Evolutionary conservation across 768 basidiomycete species (phyloP), one percentile per base, ranked within the genome.

Genomic region (Gyrodon lividus): DNA sequence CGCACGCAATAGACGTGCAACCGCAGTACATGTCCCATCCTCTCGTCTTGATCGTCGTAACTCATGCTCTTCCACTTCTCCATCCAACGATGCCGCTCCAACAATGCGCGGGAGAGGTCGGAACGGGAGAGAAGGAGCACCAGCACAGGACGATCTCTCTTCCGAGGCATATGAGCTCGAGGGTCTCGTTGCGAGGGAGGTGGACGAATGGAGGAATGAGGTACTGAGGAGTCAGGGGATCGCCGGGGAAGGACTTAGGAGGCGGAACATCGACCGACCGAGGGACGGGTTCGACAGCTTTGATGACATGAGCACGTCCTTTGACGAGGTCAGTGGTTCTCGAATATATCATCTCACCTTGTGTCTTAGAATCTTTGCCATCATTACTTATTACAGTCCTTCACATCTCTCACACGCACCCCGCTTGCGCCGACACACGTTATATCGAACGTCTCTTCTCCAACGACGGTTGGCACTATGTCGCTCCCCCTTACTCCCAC

Each of bases 161-260:
- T 41, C 51, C 1, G 62, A 66, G 50, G 63, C 46, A 14, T 64
- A 80, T 23, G 83, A 84, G 60, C 69, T 87, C 4, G 79, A 81
- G 39, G 71, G 73, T n/a, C 70, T 84, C 38, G 71, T 75, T 39
- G 71, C 78, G 6, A 70, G 63, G 45, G 81, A 83, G 57, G 73
- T 80, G 10, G 68, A 70, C 17, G 77, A 79, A 65, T 82, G 83
- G 84, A 69, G 80, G 50, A 73, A 66, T 12, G 69, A 76, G 46
- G 71, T 73, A 0, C 64, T 73, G 48, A 67, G 63, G 52, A 71
- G 65, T 31, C 65, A 67, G 51, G 42, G 44, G 41, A 50, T 48
- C 14, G 38, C 35, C 9, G 13, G 12, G 0, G 26, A 45, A 4
- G 56, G 52, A n/a, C 51, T 55, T 1, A 42, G 45, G 47, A 50